Conservation (phyloP, 2,329 filamentous ascomycete species). For the Fulvia fulva region DNA sequence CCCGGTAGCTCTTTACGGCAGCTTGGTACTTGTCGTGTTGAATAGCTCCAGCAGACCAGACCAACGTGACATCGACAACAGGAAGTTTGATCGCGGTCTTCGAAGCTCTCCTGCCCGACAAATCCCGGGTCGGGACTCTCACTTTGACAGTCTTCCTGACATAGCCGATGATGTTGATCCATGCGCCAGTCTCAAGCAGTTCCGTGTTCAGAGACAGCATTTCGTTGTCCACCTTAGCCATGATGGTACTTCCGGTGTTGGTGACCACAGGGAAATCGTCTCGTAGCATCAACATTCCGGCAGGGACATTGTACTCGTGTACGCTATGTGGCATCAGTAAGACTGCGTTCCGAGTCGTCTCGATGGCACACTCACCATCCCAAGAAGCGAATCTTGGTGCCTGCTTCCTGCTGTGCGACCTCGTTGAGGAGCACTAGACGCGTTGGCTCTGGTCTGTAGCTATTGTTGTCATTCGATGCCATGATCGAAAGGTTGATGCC, state of each 20-base stretch:
- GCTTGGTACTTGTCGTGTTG: conserved; percentile 68
- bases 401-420: conserved; percentile 37
- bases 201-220: conserved; percentile 61
- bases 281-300: conserved; percentile 62
- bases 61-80: conserved; percentile 66
- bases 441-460: conserved; percentile 51
- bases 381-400: conserved; percentile 87
- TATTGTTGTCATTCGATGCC: conserved; percentile 8
- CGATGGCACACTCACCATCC: conserved; percentile 68
- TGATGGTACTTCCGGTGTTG: conserved; percentile 41
- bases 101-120: neutral
- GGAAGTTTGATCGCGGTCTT: neutral
- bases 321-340: conserved; percentile 45
- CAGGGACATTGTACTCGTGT: conserved; percentile 52
- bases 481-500: conserved; percentile 4
- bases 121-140: neutral
- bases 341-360: neutral
- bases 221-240: conserved; percentile 69
- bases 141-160: conserved; percentile 22
- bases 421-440: conserved; percentile 48
- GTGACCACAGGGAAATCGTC: conserved; percentile 57
- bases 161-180: conserved; percentile 88
- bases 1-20: conserved; percentile 39
- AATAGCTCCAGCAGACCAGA: conserved; percentile 74
- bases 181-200: conserved; percentile 69